Base-by-base conservation (phyloP, 768 basidiomycete genomes). In the Tricholoma saponaceum region DNA sequence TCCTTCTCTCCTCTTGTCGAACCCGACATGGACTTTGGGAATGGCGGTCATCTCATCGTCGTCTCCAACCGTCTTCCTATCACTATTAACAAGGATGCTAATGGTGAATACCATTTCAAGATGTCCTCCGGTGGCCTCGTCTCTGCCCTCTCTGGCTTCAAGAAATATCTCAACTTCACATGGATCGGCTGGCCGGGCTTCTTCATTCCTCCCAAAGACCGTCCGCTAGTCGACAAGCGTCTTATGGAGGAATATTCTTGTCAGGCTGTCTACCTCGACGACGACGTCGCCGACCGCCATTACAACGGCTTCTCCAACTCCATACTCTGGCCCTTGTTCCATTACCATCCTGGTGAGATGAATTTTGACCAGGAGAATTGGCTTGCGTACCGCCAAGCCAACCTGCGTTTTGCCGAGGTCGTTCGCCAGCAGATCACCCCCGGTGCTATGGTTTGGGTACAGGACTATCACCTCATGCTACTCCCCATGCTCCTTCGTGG, bases 321-420 rank as follows among this genome's bases (percentile, higher is more conserved):
- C 54, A 98, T 99, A 74, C 85, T 99, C 52, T 99, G 97, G 97
- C 97, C 97, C 2, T 79, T 99, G 49, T 98, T 99, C 82, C 97
- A 99, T 72, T 99, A 98, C 74, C 96, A 98, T 72, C 97, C 97
- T 7, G 96, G 96, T 62, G 97, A 98, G 76, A 98, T 99, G 95
- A 96, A 94, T 74, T 99, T 99, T 68, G 96, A 98, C 72, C 94
- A 97, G 76, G 92, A 92, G 69, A 92, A 98, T 70, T 99, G 97
- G 97, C 84, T 87, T 54, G 97, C 94, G 13, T 99, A 98, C 73
- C 87, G 97, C 35, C 94, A 97, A 72, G 96, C 96, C 47, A 99
- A 98, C 72, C 78, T 95, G 76, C 81, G 85, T 63, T 99, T 99
- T 67, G 96, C 97, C 0, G 90, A 98, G 71, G 91, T 81, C 20